Conservation (phyloP, 176 grass and related monocot species). For the Juncus effusus region DNA sequence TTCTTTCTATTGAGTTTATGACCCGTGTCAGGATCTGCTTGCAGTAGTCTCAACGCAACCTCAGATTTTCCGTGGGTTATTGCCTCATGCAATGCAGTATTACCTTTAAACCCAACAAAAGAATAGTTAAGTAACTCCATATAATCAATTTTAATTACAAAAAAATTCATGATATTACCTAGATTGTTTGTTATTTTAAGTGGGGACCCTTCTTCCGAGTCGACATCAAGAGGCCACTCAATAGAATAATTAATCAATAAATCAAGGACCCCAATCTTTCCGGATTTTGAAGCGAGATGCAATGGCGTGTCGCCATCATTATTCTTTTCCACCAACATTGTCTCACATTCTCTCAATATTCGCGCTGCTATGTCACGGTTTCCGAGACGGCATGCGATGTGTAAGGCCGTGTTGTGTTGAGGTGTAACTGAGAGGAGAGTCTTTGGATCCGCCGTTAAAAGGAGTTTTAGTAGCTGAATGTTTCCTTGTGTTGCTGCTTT, state of each 20-base stretch:
- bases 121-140: background rate
- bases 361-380: constrained; percentile 21
- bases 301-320: constrained; percentile 55
- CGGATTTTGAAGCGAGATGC: constrained; percentile 47
- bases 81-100: constrained; percentile 63
- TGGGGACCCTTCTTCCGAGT: constrained; percentile 15
- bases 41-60: constrained; percentile 43
- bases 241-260: constrained; percentile 9
- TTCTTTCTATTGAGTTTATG: constrained; percentile 36
- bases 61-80: constrained; percentile 16
- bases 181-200: constrained; percentile 19
- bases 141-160: background rate
- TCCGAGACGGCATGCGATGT: constrained; percentile 43
- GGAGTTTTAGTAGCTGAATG: background rate
- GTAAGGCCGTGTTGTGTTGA: constrained; percentile 47
- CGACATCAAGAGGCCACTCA: background rate
- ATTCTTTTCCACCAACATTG: constrained; percentile 33
- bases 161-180: constrained; percentile 15
- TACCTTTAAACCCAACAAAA: background rate
- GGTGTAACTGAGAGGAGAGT: constrained; percentile 42
- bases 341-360: background rate
- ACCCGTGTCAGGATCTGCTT: constrained; percentile 23
- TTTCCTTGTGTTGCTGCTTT: constrained; percentile 39
- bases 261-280: constrained; percentile 21
- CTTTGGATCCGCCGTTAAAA: background rate